Evolutionary conservation across 73 alveolate species (phyloP).

Genomic region (Tetrahymena elliotti): DNA sequence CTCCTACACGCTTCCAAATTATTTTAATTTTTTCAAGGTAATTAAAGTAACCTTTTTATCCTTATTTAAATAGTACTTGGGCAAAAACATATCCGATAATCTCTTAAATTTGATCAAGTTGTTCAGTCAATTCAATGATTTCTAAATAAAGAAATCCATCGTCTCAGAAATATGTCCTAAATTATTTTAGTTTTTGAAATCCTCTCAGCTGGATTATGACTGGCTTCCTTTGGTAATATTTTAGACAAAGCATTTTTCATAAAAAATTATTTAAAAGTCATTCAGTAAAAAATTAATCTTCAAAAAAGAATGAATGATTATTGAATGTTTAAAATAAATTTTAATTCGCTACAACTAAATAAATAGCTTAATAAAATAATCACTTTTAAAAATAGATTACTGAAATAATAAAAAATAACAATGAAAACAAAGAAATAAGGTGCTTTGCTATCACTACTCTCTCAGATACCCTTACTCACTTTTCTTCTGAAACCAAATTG

Average conservation of each 20-base stretch:
- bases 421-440: neutral
- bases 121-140: neutral
- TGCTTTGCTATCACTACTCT: neutral
- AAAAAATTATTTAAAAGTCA: too few species aligned
- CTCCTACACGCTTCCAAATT: too few species aligned
- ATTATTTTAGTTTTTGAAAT: neutral
- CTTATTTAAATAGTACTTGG: neutral
- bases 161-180: neutral
- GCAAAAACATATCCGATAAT: neutral
- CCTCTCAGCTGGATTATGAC: neutral
- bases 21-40: too few species aligned
- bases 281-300: neutral
- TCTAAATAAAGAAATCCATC: neutral
- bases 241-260: neutral
- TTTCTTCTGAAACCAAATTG: neutral
- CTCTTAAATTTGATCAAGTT: neutral
- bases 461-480: neutral
- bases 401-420: neutral
- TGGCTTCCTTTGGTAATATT: neutral
- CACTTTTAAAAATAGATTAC: neutral
- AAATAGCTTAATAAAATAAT: too few species aligned
- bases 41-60: neutral
- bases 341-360: too few species aligned
- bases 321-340: too few species aligned
- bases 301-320: neutral